Conservation (phyloP, 192 early-diverging fungal species). For the Allomyces macrogynus region DNA sequence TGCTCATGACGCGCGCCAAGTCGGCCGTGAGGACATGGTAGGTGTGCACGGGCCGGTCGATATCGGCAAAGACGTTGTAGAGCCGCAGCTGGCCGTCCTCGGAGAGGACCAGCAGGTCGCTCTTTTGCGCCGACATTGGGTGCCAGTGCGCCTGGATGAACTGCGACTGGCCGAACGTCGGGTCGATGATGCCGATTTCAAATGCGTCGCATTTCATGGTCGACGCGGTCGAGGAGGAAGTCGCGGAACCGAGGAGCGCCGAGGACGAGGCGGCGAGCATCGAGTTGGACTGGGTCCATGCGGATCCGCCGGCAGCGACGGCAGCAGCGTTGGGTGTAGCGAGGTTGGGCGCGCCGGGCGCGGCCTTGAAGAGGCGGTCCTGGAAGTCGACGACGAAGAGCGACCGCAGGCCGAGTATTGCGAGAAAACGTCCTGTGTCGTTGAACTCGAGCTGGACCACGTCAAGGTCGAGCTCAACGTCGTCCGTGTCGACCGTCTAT, state of each 20-base stretch:
- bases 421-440: constrained; percentile 8
- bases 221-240: neutral
- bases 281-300: neutral
- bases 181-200: neutral
- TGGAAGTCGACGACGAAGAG: constrained; percentile 7
- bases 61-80: neutral
- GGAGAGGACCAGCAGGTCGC: constrained; percentile 48
- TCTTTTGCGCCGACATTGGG: constrained; percentile 41
- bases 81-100: constrained; percentile 39
- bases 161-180: constrained; percentile 1
- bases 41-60: constrained; percentile 1
- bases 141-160: constrained; percentile 54
- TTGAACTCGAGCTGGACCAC: constrained; percentile 10
- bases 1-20: neutral
- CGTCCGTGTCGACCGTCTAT: neutral
- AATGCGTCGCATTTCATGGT: no score
- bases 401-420: constrained; percentile 6
- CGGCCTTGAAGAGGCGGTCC: neutral
- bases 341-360: no score
- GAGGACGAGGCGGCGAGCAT: neutral
- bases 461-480: constrained; percentile 4
- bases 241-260: neutral
- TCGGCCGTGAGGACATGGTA: neutral
- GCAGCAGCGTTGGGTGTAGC: no score
- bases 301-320: no score